Base-by-base conservation (phyloP, 176 grass and related monocot genomes). In the Hsuehochloa calcarea region DNA sequence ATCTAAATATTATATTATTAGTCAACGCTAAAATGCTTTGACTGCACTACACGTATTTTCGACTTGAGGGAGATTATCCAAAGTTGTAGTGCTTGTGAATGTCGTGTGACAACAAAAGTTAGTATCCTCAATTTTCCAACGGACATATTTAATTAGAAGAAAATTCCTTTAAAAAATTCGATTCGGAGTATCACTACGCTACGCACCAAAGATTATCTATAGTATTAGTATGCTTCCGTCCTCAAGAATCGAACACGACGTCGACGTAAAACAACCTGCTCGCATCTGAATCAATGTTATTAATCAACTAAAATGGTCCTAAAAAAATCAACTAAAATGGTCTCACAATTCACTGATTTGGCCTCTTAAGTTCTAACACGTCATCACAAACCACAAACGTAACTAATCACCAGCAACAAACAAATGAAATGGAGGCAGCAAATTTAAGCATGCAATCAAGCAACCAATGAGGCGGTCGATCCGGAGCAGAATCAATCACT, bases 191-290 rank as follows among this genome's bases (percentile, higher is more conserved):
- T 51, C 64, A 62, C 29, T 52, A 47, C 51, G 64, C 29, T 52
- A 47, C 51, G 64, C 86, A 65, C 14, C 10, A 47, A 31, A 19
- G 51, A 46, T 10, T 85, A 12, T 41, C 34, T 37, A 40, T 38
- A 22, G 44, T n/a, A 40, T 39, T 23, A 68, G 47, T 49, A 5
- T 39, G 41, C 19, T 68, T 25, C n/a, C 1, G 10, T 41, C n/a
- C 15, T 62, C 62, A 4, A 38, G 68, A 83, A 74, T 83, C 55
- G 56, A 60, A 31, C 12, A 51, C 70, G 82, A 83, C 68, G 25
- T 70, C 45, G 74, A 84, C 45, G 47, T 88, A 19, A 65, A 77
- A 9, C 34, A 71, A 51, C 2, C 29, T 51, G 55, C 71, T 56
- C 22, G 49, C 39, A 64, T 86, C 65, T 54, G 37, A 22, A 64